Conservation (phyloP, 2,329 filamentous ascomycete species). For the Claviceps capensis region DNA sequence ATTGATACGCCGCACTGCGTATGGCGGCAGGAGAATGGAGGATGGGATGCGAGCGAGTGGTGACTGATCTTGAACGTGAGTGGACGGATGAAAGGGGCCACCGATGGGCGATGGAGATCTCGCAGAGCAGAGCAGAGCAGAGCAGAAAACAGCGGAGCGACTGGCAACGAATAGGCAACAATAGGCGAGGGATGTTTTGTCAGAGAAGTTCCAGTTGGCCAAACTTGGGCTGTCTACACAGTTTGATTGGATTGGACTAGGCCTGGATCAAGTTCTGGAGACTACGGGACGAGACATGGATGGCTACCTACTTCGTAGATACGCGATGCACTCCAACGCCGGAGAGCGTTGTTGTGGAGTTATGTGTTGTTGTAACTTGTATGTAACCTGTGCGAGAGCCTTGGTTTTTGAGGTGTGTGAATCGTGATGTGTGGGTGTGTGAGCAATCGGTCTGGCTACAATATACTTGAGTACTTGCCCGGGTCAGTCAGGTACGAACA, state of each 20-base stretch:
- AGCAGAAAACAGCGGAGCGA: not conserved
- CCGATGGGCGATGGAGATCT: not conserved
- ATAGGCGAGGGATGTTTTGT: not conserved
- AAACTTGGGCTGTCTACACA: not conserved
- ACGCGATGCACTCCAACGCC: not conserved
- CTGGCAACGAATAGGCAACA: not conserved
- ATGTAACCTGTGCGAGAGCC: too few species aligned
- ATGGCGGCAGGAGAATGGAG: slow-evolving; percentile 10
- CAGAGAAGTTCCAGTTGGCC: not conserved
- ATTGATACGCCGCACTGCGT: slow-evolving; percentile 27
- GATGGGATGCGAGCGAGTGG: not conserved
- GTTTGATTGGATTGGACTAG: not conserved
- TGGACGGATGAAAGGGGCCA: slow-evolving; percentile 1
- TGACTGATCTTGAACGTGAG: not conserved
- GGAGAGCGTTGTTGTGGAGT: too few species aligned
- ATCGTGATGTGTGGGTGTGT: too few species aligned
- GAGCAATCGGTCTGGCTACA: not conserved
- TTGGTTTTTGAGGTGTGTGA: too few species aligned
- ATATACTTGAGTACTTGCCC: not conserved
- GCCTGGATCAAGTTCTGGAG: not conserved
- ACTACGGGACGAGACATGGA: slow-evolving; percentile 1
- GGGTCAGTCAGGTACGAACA: not conserved
- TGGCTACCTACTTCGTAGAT: not conserved
- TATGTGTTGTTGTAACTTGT: too few species aligned
- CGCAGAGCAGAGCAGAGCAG: too few species aligned